Percentiles rank a stretch among this genome's conserved stretches.
Conservation (phyloP, 2,329 filamentous ascomycete species). For the Gaeumannomyces tritici region DNA sequence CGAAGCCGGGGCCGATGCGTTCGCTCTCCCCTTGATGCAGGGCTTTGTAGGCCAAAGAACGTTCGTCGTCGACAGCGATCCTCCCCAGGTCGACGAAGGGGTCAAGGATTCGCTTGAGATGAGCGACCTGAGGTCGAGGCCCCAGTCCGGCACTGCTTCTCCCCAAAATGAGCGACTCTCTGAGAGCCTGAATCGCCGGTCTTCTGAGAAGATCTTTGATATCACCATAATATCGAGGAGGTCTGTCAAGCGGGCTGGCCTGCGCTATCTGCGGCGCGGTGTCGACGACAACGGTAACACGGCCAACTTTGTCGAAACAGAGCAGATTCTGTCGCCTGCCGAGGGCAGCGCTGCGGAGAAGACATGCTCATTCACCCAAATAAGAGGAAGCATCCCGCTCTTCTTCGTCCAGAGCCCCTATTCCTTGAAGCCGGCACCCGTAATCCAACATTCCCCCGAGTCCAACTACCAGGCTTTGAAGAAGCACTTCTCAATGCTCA, state of each 20-base stretch:
- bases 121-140: conserved; percentile 17
- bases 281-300: conserved; percentile 82
- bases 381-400: conserved; percentile 83
- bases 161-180: conserved; percentile 12
- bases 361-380: conserved; percentile 76
- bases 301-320: conserved; percentile 89
- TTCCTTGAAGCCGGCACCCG: conserved; percentile 78
- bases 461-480: conserved; percentile 72
- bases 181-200: conserved; percentile 14
- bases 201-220: conserved; percentile 52
- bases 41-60: conserved; percentile 83
- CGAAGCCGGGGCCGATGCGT: conserved; percentile 57
- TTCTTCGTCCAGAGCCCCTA: conserved; percentile 96
- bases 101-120: conserved; percentile 34
- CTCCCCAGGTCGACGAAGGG: conserved; percentile 41
- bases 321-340: conserved; percentile 72
- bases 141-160: conserved; percentile 7
- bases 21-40: conserved; percentile 79
- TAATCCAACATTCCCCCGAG: conserved; percentile 69
- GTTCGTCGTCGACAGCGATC: conserved; percentile 62
- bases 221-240: conserved; percentile 89
- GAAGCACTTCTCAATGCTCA: conserved; percentile 66
- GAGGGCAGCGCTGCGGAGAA: conserved; percentile 32
- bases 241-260: conserved; percentile 74
- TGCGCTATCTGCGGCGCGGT: conserved; percentile 83